Percentiles rank a stretch among this genome's conserved stretches.
Evolutionary conservation across 148 eudicot species (phyloP).

Genomic region (Chenopodium album): DNA sequence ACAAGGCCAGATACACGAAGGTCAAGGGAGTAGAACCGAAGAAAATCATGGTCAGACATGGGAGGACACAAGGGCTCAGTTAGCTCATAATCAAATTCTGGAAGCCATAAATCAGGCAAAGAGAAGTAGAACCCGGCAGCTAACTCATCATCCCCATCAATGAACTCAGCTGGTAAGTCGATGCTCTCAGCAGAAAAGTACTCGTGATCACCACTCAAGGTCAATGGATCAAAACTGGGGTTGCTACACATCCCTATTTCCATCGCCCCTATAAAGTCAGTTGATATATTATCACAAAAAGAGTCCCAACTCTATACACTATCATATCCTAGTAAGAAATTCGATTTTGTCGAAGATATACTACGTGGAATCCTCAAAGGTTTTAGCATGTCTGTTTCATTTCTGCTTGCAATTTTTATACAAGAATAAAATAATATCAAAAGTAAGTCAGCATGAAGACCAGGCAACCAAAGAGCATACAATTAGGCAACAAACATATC

Average conservation of each 20-base stretch:
- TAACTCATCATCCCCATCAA: constrained; percentile 13
- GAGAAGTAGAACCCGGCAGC: constrained; percentile 22
- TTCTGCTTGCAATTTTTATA: background rate
- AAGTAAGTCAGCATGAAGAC: constrained; percentile 15
- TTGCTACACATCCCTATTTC: background rate
- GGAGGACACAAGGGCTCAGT: constrained; percentile 23
- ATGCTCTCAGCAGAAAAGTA: constrained; percentile 26
- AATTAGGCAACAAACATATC: background rate
- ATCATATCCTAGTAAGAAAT: background rate
- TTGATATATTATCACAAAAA: background rate
- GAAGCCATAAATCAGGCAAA: constrained; percentile 23
- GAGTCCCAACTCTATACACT: background rate
- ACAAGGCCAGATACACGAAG: constrained; percentile 26
- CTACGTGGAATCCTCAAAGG: constrained; percentile 13
- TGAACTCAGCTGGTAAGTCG: constrained; percentile 7
- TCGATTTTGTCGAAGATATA: background rate
- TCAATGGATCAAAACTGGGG: background rate
- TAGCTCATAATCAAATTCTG: constrained; percentile 23
- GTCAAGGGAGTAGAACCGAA: constrained; percentile 14
- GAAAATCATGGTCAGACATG: constrained; percentile 22
- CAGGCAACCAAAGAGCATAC: constrained; percentile 12
- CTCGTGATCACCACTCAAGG: constrained; percentile 3
- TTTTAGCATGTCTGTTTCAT: background rate
- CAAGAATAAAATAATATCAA: background rate
- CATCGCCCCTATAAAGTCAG: background rate